A percentile compares a stretch with the other conserved stretches of the same genome.
Conservation (phyloP, 495 filamentous ascomycete species). For the Astrothelium subdiscretum region DNA sequence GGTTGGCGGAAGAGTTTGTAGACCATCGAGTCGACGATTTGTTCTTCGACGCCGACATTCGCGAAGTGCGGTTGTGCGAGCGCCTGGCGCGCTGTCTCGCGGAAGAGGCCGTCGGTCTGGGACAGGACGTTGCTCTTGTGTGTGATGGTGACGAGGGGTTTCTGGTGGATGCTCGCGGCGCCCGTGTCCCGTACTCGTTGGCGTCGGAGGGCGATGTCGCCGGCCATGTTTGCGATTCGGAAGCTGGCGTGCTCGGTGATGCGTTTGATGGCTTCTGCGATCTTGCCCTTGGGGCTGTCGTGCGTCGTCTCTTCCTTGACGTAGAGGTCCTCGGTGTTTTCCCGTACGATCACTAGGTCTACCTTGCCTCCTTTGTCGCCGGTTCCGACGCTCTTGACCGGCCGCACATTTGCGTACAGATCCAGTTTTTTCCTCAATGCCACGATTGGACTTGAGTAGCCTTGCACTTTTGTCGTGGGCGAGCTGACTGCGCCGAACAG, state of each 20-base stretch:
- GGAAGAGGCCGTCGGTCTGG: conserved; percentile 94
- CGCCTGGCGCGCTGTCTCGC: conserved; percentile 58
- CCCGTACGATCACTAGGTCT: conserved; percentile 94
- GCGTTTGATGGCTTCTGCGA: conserved; percentile 95
- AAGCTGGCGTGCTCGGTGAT: conserved; percentile 73
- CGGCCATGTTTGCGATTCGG: conserved; percentile 84
- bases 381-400: conserved; percentile 74
- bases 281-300: conserved; percentile 59
- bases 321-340: conserved; percentile 98
- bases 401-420: conserved; percentile 94
- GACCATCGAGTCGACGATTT: conserved; percentile 98
- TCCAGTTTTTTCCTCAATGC: conserved; percentile 89
- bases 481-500: conserved; percentile 93
- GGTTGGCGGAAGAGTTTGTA: conserved; percentile 99
- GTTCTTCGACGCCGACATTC: conserved; percentile 69
- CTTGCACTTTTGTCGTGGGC: conserved; percentile 73
- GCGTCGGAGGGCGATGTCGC: conserved; percentile 81
- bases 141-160: conserved; percentile 83
- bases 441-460: conserved; percentile 96
- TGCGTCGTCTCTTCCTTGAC: conserved; percentile 91
- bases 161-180: conserved; percentile 44
- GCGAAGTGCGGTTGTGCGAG: conserved; percentile 45
- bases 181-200: conserved; percentile 57
- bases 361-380: conserved; percentile 33
- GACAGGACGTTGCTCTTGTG: conserved; percentile 97